Conservation (phyloP, 306 rosid genomes). For the Bauhinia variegata region DNA sequence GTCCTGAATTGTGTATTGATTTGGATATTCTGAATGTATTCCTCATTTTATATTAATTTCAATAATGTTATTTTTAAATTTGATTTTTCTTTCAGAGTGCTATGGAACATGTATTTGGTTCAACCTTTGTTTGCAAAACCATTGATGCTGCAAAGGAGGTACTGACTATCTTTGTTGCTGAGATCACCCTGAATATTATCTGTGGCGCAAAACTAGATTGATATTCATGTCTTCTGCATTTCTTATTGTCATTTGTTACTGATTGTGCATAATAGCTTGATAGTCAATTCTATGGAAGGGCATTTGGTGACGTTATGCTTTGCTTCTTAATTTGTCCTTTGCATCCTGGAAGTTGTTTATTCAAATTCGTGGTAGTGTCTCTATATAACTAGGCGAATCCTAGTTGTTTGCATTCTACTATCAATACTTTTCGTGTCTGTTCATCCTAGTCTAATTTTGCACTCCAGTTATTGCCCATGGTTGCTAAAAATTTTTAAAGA, state of each 20-base stretch:
- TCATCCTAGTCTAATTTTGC: too few species aligned
- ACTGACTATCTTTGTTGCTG: constrained; percentile 35
- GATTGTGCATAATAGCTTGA: constrained; percentile 12
- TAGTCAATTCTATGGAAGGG: not conserved
- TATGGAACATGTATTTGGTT: constrained; percentile 91
- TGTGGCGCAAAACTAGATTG: constrained; percentile 14
- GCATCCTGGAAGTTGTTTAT: not conserved
- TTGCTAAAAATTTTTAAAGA: not conserved
- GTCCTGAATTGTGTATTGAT: not conserved
- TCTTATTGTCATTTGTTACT: constrained; percentile 19
- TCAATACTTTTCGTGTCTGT: not conserved
- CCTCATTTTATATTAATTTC: constrained; percentile 20
- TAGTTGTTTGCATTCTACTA: constrained; percentile 6
- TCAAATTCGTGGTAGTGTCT: too few species aligned
- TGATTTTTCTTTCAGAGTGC: constrained; percentile 63
- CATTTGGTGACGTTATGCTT: constrained; percentile 9
- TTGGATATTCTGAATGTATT: not conserved
- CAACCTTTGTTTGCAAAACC: constrained; percentile 91
- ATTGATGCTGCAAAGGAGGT: constrained; percentile 93
- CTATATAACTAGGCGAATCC: constrained; percentile 2
- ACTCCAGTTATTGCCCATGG: too few species aligned
- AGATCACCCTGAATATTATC: not conserved
- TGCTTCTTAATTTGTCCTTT: not conserved
- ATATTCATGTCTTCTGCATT: constrained; percentile 20
- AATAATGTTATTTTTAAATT: constrained; percentile 22